Evolutionary conservation across 768 basidiomycete genomes (phyloP).

Genomic region (Pleurotus giganteus): DNA sequence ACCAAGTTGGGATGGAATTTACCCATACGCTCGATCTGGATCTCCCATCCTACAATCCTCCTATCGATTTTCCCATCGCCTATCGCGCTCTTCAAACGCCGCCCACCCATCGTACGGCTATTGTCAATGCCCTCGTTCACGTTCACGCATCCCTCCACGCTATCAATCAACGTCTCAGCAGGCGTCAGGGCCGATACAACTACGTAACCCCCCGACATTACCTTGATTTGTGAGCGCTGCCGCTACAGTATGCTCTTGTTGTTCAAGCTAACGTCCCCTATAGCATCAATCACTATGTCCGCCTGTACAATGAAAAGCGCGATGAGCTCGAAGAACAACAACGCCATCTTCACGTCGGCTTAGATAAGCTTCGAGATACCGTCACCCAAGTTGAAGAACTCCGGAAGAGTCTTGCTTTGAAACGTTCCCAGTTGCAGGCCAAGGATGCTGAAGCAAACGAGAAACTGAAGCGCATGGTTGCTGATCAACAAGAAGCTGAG

Average conservation of each 20-base stretch:
- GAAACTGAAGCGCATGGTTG: conserved; percentile 96
- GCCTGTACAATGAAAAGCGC: conserved; percentile 92
- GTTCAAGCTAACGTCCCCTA: conserved; percentile 14
- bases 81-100: conserved; percentile 83
- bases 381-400: conserved; percentile 97
- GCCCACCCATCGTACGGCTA: conserved; percentile 86
- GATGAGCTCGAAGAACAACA: conserved; percentile 99
- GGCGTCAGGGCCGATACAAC: conserved; percentile 93
- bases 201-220: conserved; percentile 98
- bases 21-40: conserved; percentile 94
- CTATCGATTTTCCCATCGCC: conserved; percentile 82
- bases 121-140: conserved; percentile 91
- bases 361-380: conserved; percentile 94
- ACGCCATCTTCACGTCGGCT: conserved; percentile 94
- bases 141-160: conserved; percentile 89
- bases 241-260: conserved; percentile 1
- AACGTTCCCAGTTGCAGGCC: conserved; percentile 87
- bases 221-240: conserved; percentile 85
- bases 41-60: conserved; percentile 74
- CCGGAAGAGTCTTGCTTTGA: conserved; percentile 90
- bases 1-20: conserved; percentile 97
- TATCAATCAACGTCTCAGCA: conserved; percentile 85
- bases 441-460: conserved; percentile 97
- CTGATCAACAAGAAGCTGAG: conserved; percentile 98
- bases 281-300: conserved; percentile 96